Base-by-base conservation (phyloP, 2,329 filamentous ascomycete species). In the Calonectria leucothoes region DNA sequence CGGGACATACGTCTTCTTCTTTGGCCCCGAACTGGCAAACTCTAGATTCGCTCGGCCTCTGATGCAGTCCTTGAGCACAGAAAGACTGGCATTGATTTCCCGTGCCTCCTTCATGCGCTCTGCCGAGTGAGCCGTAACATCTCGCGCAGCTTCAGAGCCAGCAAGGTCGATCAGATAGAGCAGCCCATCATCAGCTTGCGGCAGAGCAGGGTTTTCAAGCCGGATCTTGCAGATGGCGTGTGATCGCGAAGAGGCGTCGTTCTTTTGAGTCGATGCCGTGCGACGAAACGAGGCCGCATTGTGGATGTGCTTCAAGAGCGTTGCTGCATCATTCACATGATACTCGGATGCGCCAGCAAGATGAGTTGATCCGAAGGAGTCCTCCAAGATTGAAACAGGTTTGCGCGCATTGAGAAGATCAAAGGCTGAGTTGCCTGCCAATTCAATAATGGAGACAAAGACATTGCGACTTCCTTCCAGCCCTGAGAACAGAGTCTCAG, bases 21-120 rank as follows among this genome's bases (percentile, higher is more conserved):
- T 52, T 1, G 45, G 11, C 11, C 69, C 27, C 35, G 67, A 15
- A 29, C 69, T n/a, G 23, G 57, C 27, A 1, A 71, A 48, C 48
- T 88, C 84, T 0, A 82, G 75, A 35, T 83, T 78, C 0, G 85
- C 85, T 49, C 85, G 84, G 1, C 85, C 86, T 1, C 88, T 84
- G 64, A 90, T 90, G 70, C 88, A 90, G 75, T 89, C 88, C 72
- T 90, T 89, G 3, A 90, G 83, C 0, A 87, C 83, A 0, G 87
- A 88, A 0, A 89, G 82, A 70, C 86, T 88, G 11, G 81, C 83
- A 76, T 89, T 89, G 81, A 89, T 89, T 77, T 88, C 85, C 14
- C 83, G 82, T 4, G 86, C 83, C 76, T 89, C 87, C 45, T 84
- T 83, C 82, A 88, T 87, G 12, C 87, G 85, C 31, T 85, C 84